Evolutionary conservation across 1,284 basidiomycete genomes (phyloP).

Genomic region (Apiotrichum veenhuisii): DNA sequence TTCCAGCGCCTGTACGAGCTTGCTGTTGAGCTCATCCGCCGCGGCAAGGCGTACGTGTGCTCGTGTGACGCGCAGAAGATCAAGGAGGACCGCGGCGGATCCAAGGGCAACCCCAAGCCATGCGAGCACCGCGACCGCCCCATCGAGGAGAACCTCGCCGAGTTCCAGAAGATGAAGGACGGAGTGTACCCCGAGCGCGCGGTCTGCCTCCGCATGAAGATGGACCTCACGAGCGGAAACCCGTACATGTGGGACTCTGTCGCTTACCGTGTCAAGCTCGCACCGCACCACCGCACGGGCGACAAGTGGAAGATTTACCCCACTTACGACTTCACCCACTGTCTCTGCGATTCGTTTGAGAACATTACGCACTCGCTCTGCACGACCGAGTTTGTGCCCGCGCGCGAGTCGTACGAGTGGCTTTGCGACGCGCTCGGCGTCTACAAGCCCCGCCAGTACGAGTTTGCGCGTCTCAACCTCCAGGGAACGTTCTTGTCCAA

Average conservation of each 20-base stretch:
- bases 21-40: slow-evolving; percentile 83
- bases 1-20: slow-evolving; percentile 84
- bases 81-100: slow-evolving; percentile 76
- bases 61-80: slow-evolving; percentile 95
- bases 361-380: slow-evolving; percentile 99
- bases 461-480: slow-evolving; percentile 89
- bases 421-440: slow-evolving; percentile 93
- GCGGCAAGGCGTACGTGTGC: slow-evolving; percentile 92
- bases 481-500: slow-evolving; percentile 98
- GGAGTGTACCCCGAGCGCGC: slow-evolving; percentile 87
- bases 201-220: slow-evolving; percentile 95
- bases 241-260: slow-evolving; percentile 99
- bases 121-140: slow-evolving; percentile 83
- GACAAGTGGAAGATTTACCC: slow-evolving; percentile 80
- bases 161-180: slow-evolving; percentile 90
- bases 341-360: slow-evolving; percentile 96
- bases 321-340: slow-evolving; percentile 99
- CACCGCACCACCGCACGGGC: slow-evolving; percentile 89
- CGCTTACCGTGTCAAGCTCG: slow-evolving; percentile 87
- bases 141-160: slow-evolving; percentile 73
- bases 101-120: slow-evolving; percentile 76
- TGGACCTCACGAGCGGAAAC: slow-evolving; percentile 87
- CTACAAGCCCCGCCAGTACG: slow-evolving; percentile 97
- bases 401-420: slow-evolving; percentile 98
- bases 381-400: slow-evolving; percentile 94